These are phyloP conservation scores for Rhizopogon sp. DNA, from an alignment of 768 basidiomycete species.

Conservation along the genomic window DNA sequence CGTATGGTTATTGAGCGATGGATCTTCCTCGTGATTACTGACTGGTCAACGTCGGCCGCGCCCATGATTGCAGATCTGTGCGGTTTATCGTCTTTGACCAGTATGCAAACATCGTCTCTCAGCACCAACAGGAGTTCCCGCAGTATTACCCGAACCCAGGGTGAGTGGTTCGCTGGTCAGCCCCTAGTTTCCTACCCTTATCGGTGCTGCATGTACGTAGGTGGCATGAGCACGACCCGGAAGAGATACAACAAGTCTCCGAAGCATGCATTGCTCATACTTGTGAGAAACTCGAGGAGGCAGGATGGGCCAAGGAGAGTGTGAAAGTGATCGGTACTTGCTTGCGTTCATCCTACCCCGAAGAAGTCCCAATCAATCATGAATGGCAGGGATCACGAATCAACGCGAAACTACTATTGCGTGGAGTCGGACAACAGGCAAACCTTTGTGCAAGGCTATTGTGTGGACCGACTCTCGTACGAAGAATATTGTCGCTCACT, in stretches of 20 bases:
- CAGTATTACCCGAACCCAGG: slow-evolving; percentile 91
- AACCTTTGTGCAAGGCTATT: slow-evolving; percentile 82
- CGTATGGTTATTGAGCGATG: slow-evolving; percentile 45
- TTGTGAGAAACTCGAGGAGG: slow-evolving; percentile 61
- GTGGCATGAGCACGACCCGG: slow-evolving; percentile 94
- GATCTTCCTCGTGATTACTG: background rate
- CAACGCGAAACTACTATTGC: slow-evolving; percentile 94
- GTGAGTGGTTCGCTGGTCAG: slow-evolving; percentile 30
- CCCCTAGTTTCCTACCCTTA: background rate
- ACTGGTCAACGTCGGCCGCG: background rate
- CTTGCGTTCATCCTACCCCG: slow-evolving; percentile 18
- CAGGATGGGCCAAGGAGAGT: slow-evolving; percentile 75
- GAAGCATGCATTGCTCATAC: slow-evolving; percentile 73
- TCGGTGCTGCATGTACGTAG: slow-evolving; percentile 28
- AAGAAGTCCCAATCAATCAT: background rate
- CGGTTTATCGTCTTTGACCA: slow-evolving; percentile 91
- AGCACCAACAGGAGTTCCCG: slow-evolving; percentile 89
- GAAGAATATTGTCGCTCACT: slow-evolving; percentile 78
- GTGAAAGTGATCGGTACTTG: slow-evolving; percentile 87
- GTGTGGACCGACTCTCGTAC: slow-evolving; percentile 98
- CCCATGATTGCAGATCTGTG: slow-evolving; percentile 55
- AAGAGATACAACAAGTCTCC: slow-evolving; percentile 73
- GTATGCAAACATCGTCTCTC: slow-evolving; percentile 80
- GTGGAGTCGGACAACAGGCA: slow-evolving; percentile 89
- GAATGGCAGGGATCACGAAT: slow-evolving; percentile 78